A percentile compares a stretch with the other conserved stretches of the same genome.
These are phyloP conservation scores for Termitomyces titanicus DNA, from an alignment of 768 basidiomycete species.

Conservation along the genomic window DNA sequence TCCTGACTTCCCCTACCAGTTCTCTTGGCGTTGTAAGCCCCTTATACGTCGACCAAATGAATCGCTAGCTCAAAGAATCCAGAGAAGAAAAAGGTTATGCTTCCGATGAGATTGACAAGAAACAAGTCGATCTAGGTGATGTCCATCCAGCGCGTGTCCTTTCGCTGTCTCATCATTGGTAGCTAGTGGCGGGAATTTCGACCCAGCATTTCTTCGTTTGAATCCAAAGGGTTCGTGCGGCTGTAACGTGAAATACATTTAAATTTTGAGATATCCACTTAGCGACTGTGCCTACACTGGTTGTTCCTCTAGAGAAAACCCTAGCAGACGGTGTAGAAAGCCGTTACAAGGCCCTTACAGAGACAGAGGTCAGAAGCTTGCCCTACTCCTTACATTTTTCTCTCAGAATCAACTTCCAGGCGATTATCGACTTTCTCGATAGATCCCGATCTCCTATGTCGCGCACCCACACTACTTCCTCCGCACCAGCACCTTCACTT, in stretches of 20 bases:
- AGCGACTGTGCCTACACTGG: constrained; percentile 80
- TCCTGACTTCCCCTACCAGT: constrained; percentile 26
- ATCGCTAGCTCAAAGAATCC: constrained; percentile 3
- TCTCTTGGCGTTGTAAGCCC: constrained; percentile 52
- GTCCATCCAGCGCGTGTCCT: neutral
- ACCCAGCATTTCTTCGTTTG: constrained; percentile 70
- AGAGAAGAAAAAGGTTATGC: constrained; percentile 84
- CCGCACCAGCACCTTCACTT: constrained; percentile 70
- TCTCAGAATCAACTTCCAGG: constrained; percentile 32
- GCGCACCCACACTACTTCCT: constrained; percentile 64
- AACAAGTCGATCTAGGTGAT: constrained; percentile 60
- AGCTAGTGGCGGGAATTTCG: constrained; percentile 81
- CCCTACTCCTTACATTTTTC: neutral
- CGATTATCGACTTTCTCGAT: constrained; percentile 78
- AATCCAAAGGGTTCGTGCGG: constrained; percentile 64
- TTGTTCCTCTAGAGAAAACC: constrained; percentile 80
- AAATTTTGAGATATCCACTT: neutral
- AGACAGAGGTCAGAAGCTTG: constrained; percentile 53
- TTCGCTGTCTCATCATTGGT: constrained; percentile 1
- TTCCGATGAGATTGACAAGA: constrained; percentile 68
- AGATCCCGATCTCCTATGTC: constrained; percentile 72
- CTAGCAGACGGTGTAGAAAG: constrained; percentile 67
- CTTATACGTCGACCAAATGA: neutral
- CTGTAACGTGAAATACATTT: neutral
- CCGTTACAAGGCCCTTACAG: constrained; percentile 76